Evolutionary conservation across 179 eudicot genomes (phyloP).

Genomic region (Gypsophila paniculata): DNA sequence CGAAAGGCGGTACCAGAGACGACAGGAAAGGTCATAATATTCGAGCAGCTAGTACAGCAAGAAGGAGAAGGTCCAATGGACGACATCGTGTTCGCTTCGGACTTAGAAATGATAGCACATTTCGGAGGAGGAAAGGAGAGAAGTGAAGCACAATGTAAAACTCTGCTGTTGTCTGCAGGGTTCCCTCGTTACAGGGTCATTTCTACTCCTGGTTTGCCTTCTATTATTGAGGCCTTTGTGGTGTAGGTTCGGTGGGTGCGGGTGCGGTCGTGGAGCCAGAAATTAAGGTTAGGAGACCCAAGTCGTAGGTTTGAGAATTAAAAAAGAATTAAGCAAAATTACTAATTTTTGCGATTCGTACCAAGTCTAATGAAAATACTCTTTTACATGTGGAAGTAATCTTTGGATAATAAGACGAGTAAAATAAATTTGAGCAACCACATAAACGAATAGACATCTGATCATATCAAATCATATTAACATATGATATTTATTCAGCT

Average conservation of each 20-base stretch:
- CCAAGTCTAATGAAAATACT: too few species aligned
- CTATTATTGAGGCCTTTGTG: slow-evolving; percentile 24
- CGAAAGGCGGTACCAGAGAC: slow-evolving; percentile 30
- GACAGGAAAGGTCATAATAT: slow-evolving; percentile 33
- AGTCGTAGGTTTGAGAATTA: too few species aligned
- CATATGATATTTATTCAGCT: too few species aligned
- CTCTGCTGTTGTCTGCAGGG: slow-evolving; percentile 31
- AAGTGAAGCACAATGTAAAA: slow-evolving; percentile 24
- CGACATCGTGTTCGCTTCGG: slow-evolving; percentile 22
- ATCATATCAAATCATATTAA: too few species aligned
- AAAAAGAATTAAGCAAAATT: too few species aligned
- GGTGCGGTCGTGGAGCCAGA: too few species aligned
- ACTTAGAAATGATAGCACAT: slow-evolving; percentile 36
- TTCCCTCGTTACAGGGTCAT: slow-evolving; percentile 29
- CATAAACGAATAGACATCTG: too few species aligned
- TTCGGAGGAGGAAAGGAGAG: slow-evolving; percentile 37
- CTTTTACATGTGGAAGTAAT: too few species aligned
- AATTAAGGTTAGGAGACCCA: too few species aligned
- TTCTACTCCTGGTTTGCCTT: slow-evolving; percentile 21
- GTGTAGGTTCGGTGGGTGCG: background rate
- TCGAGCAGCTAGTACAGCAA: slow-evolving; percentile 26
- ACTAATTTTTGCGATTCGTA: too few species aligned
- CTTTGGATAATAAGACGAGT: too few species aligned
- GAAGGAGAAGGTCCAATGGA: slow-evolving; percentile 28
- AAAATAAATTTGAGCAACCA: too few species aligned